Conservation (phyloP, 129 eudicot genomes). For the Lactuca sativa region DNA sequence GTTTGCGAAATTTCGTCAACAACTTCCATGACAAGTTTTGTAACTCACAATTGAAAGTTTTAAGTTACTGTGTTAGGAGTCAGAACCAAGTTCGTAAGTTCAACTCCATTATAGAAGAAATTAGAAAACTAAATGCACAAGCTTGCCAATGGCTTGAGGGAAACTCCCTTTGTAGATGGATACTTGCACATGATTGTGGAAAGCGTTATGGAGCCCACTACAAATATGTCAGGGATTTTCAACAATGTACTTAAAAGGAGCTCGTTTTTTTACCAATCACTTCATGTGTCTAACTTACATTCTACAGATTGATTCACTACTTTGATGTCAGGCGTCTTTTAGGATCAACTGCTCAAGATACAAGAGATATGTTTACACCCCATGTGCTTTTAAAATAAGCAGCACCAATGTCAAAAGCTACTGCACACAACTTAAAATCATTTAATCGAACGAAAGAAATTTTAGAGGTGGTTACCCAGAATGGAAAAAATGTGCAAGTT, state of each 20-base stretch:
- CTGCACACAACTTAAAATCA: neutral
- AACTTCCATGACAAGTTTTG: neutral
- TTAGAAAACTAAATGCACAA: neutral
- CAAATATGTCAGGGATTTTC: neutral
- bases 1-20: neutral
- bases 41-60: neutral
- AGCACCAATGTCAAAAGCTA: neutral
- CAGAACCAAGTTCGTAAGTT: too few relatives aligned
- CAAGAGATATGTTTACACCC: neutral
- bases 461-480: neutral
- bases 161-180: neutral
- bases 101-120: too few relatives aligned
- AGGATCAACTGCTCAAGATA: neutral
- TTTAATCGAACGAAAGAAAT: neutral
- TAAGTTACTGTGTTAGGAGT: neutral
- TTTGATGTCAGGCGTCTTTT: too few relatives aligned
- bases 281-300: neutral
- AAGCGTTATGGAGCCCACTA: too few relatives aligned
- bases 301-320: neutral
- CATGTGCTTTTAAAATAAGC: neutral
- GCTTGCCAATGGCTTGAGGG: neutral
- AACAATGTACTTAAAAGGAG: neutral
- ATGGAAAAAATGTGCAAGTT: neutral
- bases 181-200: too few relatives aligned
- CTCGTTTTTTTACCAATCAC: neutral